Percentiles rank a stretch among this genome's conserved stretches.
Conservation (phyloP, 129 eudicot species). For the Pittosporum tobira region DNA sequence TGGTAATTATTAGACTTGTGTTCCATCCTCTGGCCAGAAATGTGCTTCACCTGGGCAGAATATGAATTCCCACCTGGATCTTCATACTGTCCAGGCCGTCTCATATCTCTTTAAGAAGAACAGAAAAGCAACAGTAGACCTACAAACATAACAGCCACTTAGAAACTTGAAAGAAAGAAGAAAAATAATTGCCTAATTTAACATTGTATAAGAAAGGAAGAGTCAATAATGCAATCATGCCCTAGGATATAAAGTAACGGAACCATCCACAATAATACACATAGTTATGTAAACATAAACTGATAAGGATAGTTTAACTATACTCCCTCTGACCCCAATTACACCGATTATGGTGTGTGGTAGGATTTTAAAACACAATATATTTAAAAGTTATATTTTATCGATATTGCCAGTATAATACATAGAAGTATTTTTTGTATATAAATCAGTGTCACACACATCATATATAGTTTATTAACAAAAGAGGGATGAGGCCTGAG, state of each 20-base stretch:
- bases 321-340: too few relatives aligned
- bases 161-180: neutral
- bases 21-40: slow-evolving; percentile 47
- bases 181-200: neutral
- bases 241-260: neutral
- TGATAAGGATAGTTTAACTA: neutral
- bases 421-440: too few relatives aligned
- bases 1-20: slow-evolving; percentile 37
- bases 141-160: slow-evolving; percentile 10
- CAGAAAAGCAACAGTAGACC: slow-evolving; percentile 6
- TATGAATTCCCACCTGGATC: slow-evolving; percentile 41
- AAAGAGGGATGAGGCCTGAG: too few relatives aligned
- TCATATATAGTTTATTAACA: too few relatives aligned
- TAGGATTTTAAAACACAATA: too few relatives aligned
- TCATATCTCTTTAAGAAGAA: slow-evolving; percentile 26
- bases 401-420: too few relatives aligned
- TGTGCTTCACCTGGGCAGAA: slow-evolving; percentile 35
- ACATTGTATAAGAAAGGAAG: neutral
- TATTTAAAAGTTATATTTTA: too few relatives aligned
- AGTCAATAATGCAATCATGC: slow-evolving; percentile 1
- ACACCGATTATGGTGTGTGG: too few relatives aligned
- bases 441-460: too few relatives aligned
- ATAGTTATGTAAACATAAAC: too few relatives aligned
- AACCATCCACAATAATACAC: neutral
- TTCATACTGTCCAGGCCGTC: slow-evolving; percentile 38